Evolutionary conservation across 495 filamentous ascomycete species (phyloP), one percentile per base, ranked within the genome.

Genomic region (Xylaria intraflava): DNA sequence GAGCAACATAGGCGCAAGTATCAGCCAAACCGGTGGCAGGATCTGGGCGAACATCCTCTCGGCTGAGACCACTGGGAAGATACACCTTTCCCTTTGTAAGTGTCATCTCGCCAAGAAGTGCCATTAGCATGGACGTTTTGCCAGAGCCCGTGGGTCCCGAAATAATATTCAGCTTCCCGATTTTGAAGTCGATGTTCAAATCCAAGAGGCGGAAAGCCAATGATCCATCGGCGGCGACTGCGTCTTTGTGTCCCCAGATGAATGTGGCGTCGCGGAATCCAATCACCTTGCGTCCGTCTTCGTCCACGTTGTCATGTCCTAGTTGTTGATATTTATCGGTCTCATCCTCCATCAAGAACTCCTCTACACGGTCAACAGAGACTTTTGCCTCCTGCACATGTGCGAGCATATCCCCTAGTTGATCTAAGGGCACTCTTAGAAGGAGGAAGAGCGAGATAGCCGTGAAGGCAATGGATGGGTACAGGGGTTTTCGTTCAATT

Each of bases 301-400:
- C 74, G 54, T 84, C 79, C 22, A 77, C 57, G 46, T 85, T 82
- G 46, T 80, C 77, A 19, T 80, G 69, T 14, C 79, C 77, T 2
- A 99, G 78, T 62, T 96, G 94, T n/a, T 77, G 75, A 61, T 95
- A 96, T 67, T 99, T 99, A 53, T 93, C 89, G 0, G 93, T 97
- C 69, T 99, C 94, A 22, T 95, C 88, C 65, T 99, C 94, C 49
- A 81, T 85, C 47, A 99, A 68, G 65, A 95, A 99, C 57, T 95
- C 87, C 62, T 99, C 93, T 17, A 99, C 89, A 70, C 94, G 90
- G 64, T 95, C 91, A 41, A 99, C 80, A 1, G 94, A 97, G 27
- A 99, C 94, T 72, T 94, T 93, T 9, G 90, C 89, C 71, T 99
- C 94, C 71, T 96, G 90, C 7, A 99, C 91, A 65, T 96, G 95